Conservation (phyloP, 2,329 filamentous ascomycete genomes). For the Aspergillus niger region DNA sequence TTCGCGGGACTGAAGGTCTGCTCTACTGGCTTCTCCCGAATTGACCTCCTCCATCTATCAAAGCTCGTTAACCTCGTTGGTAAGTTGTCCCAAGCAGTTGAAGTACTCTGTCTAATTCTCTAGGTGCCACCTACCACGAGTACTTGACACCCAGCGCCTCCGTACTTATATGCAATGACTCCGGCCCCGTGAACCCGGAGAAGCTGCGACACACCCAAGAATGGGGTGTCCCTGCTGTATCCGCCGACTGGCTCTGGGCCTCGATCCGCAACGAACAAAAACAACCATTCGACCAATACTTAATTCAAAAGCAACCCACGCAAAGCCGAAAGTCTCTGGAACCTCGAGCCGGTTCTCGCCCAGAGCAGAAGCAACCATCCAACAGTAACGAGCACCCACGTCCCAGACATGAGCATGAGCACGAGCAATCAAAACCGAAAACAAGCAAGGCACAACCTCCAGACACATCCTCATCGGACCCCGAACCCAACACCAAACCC, state of each 20-base stretch:
- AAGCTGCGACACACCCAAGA: constrained; percentile 77
- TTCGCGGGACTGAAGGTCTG: constrained; percentile 73
- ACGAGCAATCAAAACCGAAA: neutral
- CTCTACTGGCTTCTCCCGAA: constrained; percentile 78
- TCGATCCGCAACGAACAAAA: constrained; percentile 62
- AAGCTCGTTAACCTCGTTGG: constrained; percentile 74
- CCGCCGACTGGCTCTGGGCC: constrained; percentile 80
- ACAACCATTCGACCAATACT: constrained; percentile 52
- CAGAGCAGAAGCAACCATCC: constrained; percentile 23
- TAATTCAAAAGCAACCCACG: constrained; percentile 30
- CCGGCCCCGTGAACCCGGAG: constrained; percentile 59
- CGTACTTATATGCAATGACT: constrained; percentile 70
- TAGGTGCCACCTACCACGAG: constrained; percentile 77
- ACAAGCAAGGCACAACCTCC: neutral
- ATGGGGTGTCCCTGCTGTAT: constrained; percentile 79
- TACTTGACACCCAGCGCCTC: constrained; percentile 71
- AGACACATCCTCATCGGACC: neutral
- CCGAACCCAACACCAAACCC: neutral
- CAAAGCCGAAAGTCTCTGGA: constrained; percentile 27
- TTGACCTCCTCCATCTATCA: constrained; percentile 82
- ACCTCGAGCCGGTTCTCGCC: constrained; percentile 22
- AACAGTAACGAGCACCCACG: constrained; percentile 12
- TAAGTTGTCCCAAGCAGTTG: constrained; percentile 30
- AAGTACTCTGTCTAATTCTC: constrained; percentile 10
- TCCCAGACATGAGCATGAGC: neutral